These are phyloP conservation scores for Globisporangium lucens DNA, from an alignment of 352 stramenopile genomes.

Conservation along the genomic window DNA sequence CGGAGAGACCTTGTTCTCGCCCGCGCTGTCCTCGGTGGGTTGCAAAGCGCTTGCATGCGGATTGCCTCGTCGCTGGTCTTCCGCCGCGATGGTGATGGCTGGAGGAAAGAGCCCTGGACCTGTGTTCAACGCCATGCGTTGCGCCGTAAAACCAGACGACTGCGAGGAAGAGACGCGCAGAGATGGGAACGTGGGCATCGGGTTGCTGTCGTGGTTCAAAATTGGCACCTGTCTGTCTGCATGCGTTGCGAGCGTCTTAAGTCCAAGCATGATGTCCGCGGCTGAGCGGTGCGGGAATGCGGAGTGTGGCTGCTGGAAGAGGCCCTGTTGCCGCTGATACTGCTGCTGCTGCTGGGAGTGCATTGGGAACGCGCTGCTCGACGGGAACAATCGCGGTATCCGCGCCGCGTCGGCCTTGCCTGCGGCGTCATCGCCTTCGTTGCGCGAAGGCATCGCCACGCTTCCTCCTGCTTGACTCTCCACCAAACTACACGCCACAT, in stretches of 20 bases:
- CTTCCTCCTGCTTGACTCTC: slow-evolving; percentile 15
- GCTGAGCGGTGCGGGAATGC: slow-evolving; percentile 16
- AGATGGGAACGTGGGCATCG: slow-evolving; percentile 13
- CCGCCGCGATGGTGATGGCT: neutral
- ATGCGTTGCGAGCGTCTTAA: slow-evolving; percentile 32
- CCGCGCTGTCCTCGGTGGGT: neutral
- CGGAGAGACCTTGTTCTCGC: slow-evolving; percentile 7
- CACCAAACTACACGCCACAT: slow-evolving; percentile 32
- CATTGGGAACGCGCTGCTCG: slow-evolving; percentile 14
- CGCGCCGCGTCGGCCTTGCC: slow-evolving; percentile 18
- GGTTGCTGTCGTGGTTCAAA: slow-evolving; percentile 9
- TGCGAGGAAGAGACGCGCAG: slow-evolving; percentile 14
- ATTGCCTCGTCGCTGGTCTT: neutral
- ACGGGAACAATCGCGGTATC: slow-evolving; percentile 23
- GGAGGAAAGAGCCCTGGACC: slow-evolving; percentile 2
- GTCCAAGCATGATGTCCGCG: slow-evolving; percentile 31
- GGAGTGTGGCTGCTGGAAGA: slow-evolving; percentile 6
- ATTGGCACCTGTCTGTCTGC: slow-evolving; percentile 21
- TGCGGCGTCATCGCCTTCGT: neutral
- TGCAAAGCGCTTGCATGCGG: neutral
- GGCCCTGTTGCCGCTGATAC: neutral
- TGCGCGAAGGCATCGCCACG: neutral
- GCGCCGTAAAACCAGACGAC: slow-evolving; percentile 8
- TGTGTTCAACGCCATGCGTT: neutral
- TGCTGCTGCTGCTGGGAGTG: slow-evolving; percentile 8